Evolutionary conservation across 345 rosid species (phyloP).

Genomic region (Streptanthus diversifolius): DNA sequence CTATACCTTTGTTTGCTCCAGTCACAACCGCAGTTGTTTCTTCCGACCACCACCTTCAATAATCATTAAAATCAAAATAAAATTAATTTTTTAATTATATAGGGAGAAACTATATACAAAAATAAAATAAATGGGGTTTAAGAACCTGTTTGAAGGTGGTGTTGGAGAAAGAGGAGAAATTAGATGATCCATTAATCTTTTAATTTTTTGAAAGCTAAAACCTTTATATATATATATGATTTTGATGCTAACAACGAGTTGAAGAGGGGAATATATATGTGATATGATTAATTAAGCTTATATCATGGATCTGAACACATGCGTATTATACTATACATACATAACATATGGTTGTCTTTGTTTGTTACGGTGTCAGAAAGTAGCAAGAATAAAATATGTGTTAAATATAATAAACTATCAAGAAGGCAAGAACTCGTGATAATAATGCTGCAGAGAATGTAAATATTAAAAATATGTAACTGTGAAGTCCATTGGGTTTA

Average conservation of each 20-base stretch:
- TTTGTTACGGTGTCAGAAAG: neutral
- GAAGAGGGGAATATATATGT: slow-evolving; percentile 1
- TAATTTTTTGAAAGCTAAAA: neutral
- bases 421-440: slow-evolving; percentile 11
- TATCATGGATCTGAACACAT: slow-evolving; percentile 4
- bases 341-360: slow-evolving; percentile 9
- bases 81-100: neutral
- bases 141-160: slow-evolving; percentile 14
- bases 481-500: slow-evolving; percentile 1
- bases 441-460: neutral
- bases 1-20: slow-evolving; percentile 90
- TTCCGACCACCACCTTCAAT: slow-evolving; percentile 67
- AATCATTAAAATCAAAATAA: neutral
- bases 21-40: slow-evolving; percentile 73
- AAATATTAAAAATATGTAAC: neutral
- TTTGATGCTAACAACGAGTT: neutral
- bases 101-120: neutral
- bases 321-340: neutral
- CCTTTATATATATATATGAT: neutral
- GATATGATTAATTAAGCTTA: neutral
- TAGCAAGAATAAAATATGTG: neutral
- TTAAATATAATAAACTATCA: neutral
- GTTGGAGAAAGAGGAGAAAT: slow-evolving; percentile 1
- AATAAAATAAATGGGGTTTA: neutral
- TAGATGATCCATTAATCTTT: slow-evolving; percentile 20